phyloP scores from a whole-genome alignment of 345 rosid species.

The Combretum micranthum region DNA sequence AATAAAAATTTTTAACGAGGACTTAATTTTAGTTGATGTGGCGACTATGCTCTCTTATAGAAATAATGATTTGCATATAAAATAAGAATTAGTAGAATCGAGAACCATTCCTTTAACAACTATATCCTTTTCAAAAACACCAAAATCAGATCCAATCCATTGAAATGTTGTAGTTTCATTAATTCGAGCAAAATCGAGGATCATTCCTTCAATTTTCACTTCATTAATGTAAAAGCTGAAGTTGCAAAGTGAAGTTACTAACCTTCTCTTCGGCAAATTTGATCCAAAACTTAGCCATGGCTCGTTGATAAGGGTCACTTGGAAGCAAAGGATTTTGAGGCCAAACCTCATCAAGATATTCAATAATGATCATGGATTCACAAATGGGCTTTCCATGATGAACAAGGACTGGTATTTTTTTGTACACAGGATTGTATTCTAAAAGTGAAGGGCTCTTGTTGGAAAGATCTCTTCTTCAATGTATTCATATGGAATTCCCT shows the following conservation, averaged over 20 bases:
- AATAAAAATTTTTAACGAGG: too few relatives aligned
- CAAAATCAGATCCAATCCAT: too few relatives aligned
- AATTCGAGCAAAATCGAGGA: too few relatives aligned
- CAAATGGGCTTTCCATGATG: constrained; percentile 25
- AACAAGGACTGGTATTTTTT: constrained; percentile 31
- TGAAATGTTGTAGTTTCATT: too few relatives aligned
- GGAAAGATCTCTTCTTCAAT: constrained; percentile 24
- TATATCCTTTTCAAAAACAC: too few relatives aligned
- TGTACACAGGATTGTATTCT: constrained; percentile 18
- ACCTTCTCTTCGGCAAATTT: constrained; percentile 31
- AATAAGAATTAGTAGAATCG: too few relatives aligned
- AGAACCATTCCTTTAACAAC: too few relatives aligned
- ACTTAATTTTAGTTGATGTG: too few relatives aligned
- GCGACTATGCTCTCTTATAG: too few relatives aligned
- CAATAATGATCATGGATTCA: constrained; percentile 25
- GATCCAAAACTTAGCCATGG: constrained; percentile 23
- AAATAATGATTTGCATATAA: too few relatives aligned
- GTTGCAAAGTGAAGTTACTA: not conserved
- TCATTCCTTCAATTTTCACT: too few relatives aligned
- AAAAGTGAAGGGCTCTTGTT: constrained; percentile 24
- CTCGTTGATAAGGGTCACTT: constrained; percentile 18
- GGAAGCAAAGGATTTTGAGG: constrained; percentile 20
- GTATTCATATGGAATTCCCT: constrained; percentile 19
- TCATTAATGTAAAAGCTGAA: too few relatives aligned
- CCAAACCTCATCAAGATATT: constrained; percentile 32